Conservation (phyloP, 345 rosid species). For the Trapa bicornis region DNA sequence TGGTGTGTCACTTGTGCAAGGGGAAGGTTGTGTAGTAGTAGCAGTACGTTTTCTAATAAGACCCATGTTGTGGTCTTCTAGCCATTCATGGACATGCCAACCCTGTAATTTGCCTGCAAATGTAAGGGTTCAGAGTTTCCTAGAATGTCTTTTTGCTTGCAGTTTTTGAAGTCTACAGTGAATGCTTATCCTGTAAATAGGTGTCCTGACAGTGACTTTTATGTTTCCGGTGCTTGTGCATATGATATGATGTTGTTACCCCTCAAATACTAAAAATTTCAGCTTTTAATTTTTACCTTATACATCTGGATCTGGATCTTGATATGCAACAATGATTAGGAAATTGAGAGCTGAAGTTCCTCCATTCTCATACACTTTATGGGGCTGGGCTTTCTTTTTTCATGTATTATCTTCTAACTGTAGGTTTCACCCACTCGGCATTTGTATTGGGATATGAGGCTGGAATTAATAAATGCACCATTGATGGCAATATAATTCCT, state of each 20-base stretch:
- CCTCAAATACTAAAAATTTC: background rate
- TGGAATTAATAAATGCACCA: slow-evolving; percentile 65
- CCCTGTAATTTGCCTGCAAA: background rate
- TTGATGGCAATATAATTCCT: slow-evolving; percentile 91
- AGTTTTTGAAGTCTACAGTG: background rate
- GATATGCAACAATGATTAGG: background rate
- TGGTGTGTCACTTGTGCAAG: too few relatives aligned
- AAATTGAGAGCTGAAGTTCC: background rate
- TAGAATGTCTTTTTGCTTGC: background rate
- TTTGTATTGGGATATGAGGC: slow-evolving; percentile 93
- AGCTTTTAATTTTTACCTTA: background rate
- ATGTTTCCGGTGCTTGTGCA: background rate
- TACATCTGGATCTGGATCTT: background rate
- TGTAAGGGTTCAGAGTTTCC: background rate
- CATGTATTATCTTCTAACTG: slow-evolving; percentile 8
- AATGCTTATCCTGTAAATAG: background rate
- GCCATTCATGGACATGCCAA: background rate
- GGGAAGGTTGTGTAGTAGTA: background rate
- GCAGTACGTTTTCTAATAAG: background rate
- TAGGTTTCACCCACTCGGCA: slow-evolving; percentile 83
- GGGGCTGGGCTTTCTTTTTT: background rate
- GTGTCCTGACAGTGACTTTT: background rate
- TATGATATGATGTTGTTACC: background rate
- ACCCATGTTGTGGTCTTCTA: background rate
- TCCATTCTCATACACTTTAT: background rate